Percentiles rank a stretch among this genome's conserved stretches.
These are phyloP conservation scores for Alternaria tenuissima DNA, from an alignment of 2,329 filamentous ascomycete genomes.

Conservation along the genomic window DNA sequence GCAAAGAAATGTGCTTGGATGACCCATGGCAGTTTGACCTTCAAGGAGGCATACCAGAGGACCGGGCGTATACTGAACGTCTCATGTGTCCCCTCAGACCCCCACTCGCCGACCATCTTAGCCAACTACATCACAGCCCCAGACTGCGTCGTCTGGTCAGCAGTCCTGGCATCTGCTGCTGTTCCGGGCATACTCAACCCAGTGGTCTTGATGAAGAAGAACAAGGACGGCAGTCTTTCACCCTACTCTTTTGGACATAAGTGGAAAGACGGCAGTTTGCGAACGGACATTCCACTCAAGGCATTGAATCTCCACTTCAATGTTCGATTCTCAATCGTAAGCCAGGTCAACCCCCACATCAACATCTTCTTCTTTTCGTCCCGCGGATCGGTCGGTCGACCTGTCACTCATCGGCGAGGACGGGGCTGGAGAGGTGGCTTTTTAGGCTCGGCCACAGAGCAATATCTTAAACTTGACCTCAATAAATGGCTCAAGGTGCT, in stretches of 20 bases:
- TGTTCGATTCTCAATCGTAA: slow-evolving; percentile 94
- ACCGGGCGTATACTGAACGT: slow-evolving; percentile 96
- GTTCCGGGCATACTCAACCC: slow-evolving; percentile 97
- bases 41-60: slow-evolving; percentile 90
- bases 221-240: slow-evolving; percentile 74
- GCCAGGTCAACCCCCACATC: slow-evolving; percentile 92
- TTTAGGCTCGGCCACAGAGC: slow-evolving; percentile 88
- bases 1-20: slow-evolving; percentile 88
- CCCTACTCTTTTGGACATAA: slow-evolving; percentile 98
- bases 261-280: slow-evolving; percentile 96
- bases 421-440: slow-evolving; percentile 97
- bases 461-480: slow-evolving; percentile 94
- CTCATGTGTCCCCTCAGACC: slow-evolving; percentile 93
- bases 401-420: slow-evolving; percentile 91
- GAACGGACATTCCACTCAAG: slow-evolving; percentile 95
- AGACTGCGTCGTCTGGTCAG: slow-evolving; percentile 98
- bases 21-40: slow-evolving; percentile 88
- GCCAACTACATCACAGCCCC: slow-evolving; percentile 95
- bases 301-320: slow-evolving; percentile 97
- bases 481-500: slow-evolving; percentile 98
- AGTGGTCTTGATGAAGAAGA: slow-evolving; percentile 91
- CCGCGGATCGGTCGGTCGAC: slow-evolving; percentile 86
- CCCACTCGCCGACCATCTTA: slow-evolving; percentile 89
- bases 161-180: slow-evolving; percentile 91
- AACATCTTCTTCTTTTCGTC: slow-evolving; percentile 99